A percentile compares a stretch with the other conserved stretches of the same genome.
Evolutionary conservation across 2,329 filamentous ascomycete genomes (phyloP).

Genomic region (Magnaporthiopsis incrustans): DNA sequence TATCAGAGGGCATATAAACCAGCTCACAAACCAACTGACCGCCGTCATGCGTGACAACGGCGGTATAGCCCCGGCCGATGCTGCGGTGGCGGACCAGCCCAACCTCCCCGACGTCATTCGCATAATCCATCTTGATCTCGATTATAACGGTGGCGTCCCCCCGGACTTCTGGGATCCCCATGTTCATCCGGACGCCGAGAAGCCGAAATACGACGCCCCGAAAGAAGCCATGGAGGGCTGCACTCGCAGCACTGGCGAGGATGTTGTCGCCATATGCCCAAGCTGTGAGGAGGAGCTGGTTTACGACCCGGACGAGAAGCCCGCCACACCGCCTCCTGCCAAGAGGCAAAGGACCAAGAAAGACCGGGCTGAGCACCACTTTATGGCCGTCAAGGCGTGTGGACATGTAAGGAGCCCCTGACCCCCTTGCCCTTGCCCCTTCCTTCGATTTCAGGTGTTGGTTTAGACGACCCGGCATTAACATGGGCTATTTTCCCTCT

Average conservation of each 20-base stretch:
- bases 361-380: conserved; percentile 64
- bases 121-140: conserved; percentile 2
- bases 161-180: conserved; percentile 18
- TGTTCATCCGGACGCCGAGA: conserved; percentile 28
- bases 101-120: background rate
- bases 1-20: conserved; percentile 13
- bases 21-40: no score
- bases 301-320: conserved; percentile 46
- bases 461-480: background rate
- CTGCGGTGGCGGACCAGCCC: background rate
- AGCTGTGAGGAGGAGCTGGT: conserved; percentile 81
- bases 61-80: background rate
- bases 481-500: background rate
- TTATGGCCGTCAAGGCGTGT: conserved; percentile 86
- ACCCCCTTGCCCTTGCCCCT: no score
- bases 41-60: conserved; percentile 9
- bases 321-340: conserved; percentile 15
- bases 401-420: conserved; percentile 62
- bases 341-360: conserved; percentile 39
- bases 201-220: conserved; percentile 53
- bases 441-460: no score
- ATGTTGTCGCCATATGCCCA: conserved; percentile 71
- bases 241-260: conserved; percentile 65
- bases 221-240: conserved; percentile 66
- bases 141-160: conserved; percentile 9